Base-by-base conservation (phyloP, 352 stramenopile genomes). In the Blastocystis sp. region DNA sequence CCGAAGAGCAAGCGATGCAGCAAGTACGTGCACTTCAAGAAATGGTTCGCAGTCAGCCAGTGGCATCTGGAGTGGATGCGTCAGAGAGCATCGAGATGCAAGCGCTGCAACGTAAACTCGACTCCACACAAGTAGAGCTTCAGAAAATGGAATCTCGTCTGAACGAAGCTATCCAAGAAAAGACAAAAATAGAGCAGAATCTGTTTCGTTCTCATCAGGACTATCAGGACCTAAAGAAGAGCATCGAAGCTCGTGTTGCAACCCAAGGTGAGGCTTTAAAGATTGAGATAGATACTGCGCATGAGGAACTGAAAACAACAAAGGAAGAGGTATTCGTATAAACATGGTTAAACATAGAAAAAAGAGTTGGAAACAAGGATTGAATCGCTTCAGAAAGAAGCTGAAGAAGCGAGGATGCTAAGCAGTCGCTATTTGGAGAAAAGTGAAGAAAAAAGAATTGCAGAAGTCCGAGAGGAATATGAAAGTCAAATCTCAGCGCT, bases 11-110 rank as follows among this genome's bases (percentile, higher is more conserved):
- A 34, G 59, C 59, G 5, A 76, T 88, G 64, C 59, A 88, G 34
- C 76, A 88, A 37, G 64, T 76, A 26, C 76, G 47, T n/a, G 76
- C 76, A 7, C 64, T 88, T 18, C 76, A 88, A 37, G 76, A 88
- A 45, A 88, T 88, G 76, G 76, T 88, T 20, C 76, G 76, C 5
- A 88, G 54, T 30, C 59, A 73, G 45, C 76, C 76, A 30, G 34
- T 26, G 2, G 76, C 20, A 3, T 26, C 9, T 20, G 24, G 24
- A 16, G 43, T 24, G 11, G n/a, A 24, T 26, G 43, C 18, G 16
- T 13, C 37, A 18, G 73, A 82, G 16, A 62, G 41, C 3, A 53
- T 62, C 47, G 59, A 88, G 43, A 76, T 88, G 59, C 73, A 88
- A 45, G 54, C 43, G 39, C 64, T 88, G 37, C 59, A 88, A 43